A percentile compares a stretch with the other conserved stretches of the same genome.
Evolutionary conservation across 2,329 filamentous ascomycete genomes (phyloP).

Genomic region (Berkeleyomyces rouxiae): DNA sequence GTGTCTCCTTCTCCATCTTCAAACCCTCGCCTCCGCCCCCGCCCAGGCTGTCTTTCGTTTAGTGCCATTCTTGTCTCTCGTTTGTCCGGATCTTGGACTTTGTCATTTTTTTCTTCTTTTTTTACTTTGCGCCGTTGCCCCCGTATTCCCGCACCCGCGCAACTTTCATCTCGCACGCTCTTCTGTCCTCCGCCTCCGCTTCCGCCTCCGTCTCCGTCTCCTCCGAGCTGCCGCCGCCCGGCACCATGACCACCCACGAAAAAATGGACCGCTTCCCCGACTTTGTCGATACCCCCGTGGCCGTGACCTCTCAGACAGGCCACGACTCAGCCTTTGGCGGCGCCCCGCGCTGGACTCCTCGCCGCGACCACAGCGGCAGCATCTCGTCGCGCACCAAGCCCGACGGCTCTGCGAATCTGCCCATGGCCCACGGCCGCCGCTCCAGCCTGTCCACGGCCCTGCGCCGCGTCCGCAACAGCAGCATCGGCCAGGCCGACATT

Average conservation of each 20-base stretch:
- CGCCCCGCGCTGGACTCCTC: conserved; percentile 7
- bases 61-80: conserved; percentile 3
- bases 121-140: not conserved
- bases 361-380: conserved; percentile 11
- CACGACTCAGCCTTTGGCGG: conserved; percentile 5
- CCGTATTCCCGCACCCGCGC: not conserved
- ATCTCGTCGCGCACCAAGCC: conserved; percentile 18
- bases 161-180: not conserved
- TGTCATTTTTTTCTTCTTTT: not conserved
- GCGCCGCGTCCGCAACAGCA: conserved; percentile 66
- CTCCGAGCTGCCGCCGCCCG: not conserved
- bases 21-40: not conserved
- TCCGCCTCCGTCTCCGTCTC: not conserved
- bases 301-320: conserved; percentile 14
- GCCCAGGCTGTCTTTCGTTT: not conserved
- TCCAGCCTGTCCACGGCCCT: conserved; percentile 50
- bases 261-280: conserved; percentile 41
- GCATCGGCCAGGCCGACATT: conserved; percentile 84
- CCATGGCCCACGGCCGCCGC: conserved; percentile 4
- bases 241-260: conserved; percentile 18
- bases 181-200: not conserved
- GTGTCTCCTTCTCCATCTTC: not conserved
- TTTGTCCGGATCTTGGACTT: not conserved
- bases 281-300: conserved; percentile 26
- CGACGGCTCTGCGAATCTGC: not conserved